Evolutionary conservation across 495 filamentous ascomycete species (phyloP).

Genomic region (Penicillium pulvis): DNA sequence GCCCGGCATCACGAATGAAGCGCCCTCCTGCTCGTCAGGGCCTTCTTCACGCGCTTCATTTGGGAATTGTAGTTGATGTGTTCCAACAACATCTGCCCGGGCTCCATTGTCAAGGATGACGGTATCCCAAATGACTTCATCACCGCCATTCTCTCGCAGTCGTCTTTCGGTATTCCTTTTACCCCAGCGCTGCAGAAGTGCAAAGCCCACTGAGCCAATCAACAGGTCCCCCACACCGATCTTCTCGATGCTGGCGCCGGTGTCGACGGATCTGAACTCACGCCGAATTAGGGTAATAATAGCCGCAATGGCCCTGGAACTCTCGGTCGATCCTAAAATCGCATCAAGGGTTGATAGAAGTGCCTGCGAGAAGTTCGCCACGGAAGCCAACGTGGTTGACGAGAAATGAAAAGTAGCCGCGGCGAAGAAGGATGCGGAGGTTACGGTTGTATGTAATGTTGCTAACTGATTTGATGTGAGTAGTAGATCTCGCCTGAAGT

Average conservation of each 20-base stretch:
- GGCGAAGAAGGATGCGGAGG: conserved; percentile 64
- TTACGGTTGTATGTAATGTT: conserved; percentile 62
- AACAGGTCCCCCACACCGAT: conserved; percentile 68
- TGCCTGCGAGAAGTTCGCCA: conserved; percentile 64
- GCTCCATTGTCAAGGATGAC: conserved; percentile 67
- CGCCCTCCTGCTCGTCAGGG: conserved; percentile 23
- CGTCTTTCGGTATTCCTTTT: conserved; percentile 60
- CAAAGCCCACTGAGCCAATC: conserved; percentile 68
- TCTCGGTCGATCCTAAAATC: conserved; percentile 76
- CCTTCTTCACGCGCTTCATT: conserved; percentile 20
- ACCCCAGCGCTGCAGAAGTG: conserved; percentile 70
- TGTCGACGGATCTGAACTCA: conserved; percentile 68
- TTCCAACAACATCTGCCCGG: conserved; percentile 60
- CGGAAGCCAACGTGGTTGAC: conserved; percentile 60
- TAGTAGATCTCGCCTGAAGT: not conserved
- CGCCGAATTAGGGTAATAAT: conserved; percentile 73
- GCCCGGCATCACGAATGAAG: conserved; percentile 43
- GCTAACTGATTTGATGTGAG: conserved; percentile 46
- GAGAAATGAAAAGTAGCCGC: conserved; percentile 73
- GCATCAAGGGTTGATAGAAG: conserved; percentile 70
- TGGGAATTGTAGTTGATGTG: conserved; percentile 32
- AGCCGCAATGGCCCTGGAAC: conserved; percentile 75
- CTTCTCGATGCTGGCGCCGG: conserved; percentile 57
- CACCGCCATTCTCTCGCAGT: conserved; percentile 49
- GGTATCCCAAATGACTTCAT: conserved; percentile 79